These are phyloP conservation scores for Mycosarcoma maydis DNA, from an alignment of 1,284 basidiomycete species.

Conservation along the genomic window DNA sequence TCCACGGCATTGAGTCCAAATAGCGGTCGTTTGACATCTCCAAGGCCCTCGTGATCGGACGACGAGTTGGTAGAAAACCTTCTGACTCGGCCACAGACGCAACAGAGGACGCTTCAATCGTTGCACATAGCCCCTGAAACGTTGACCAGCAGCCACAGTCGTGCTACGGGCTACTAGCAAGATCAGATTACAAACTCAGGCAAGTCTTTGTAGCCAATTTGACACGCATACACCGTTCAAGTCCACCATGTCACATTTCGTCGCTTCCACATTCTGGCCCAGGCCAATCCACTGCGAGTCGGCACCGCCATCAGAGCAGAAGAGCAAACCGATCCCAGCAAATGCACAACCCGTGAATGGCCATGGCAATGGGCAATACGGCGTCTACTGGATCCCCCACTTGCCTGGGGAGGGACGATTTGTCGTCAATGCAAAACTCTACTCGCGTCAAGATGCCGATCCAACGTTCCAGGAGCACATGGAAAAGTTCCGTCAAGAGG, in stretches of 20 bases:
- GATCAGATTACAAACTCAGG: too few species aligned
- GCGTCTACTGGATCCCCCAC: slow-evolving; percentile 54
- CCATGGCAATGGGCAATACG: slow-evolving; percentile 26
- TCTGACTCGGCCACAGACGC: too few species aligned
- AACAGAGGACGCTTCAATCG: too few species aligned
- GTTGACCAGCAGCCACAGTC: too few species aligned
- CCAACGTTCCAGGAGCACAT: slow-evolving; percentile 56
- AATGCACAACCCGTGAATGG: slow-evolving; percentile 18
- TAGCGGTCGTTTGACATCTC: too few species aligned
- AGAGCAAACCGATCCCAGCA: slow-evolving; percentile 8
- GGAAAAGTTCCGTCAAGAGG: slow-evolving; percentile 56
- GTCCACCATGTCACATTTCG: slow-evolving; percentile 46
- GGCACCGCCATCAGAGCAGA: slow-evolving; percentile 23
- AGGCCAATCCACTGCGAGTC: slow-evolving; percentile 48
- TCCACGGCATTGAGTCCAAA: too few species aligned
- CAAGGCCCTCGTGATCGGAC: too few species aligned
- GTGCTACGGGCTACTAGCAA: too few species aligned
- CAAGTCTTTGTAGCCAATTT: neutral
- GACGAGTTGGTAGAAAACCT: neutral
- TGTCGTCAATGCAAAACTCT: slow-evolving; percentile 59
- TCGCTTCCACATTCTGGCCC: slow-evolving; percentile 48
- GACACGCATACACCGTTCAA: neutral
- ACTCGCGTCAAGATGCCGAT: slow-evolving; percentile 54
- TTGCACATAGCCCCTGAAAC: too few species aligned
- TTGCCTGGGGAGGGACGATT: slow-evolving; percentile 61